phyloP scores from a whole-genome alignment of 352 stramenopile genomes.

The Globisporangium viniferum region DNA sequence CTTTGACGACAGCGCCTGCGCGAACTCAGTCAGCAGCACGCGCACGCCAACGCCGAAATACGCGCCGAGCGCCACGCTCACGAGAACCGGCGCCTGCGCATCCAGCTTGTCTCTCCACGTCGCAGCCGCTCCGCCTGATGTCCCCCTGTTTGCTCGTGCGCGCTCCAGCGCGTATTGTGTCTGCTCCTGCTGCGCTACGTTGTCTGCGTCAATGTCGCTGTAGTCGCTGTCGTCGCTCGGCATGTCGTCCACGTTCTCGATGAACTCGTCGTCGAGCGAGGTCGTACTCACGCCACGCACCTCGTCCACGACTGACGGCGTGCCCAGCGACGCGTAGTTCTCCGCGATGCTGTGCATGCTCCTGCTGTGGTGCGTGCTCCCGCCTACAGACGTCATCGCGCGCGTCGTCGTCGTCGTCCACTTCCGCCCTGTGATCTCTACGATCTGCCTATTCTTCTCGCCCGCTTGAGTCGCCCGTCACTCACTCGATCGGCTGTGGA shows the following conservation, averaged over 20 bases:
- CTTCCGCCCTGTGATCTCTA: background rate
- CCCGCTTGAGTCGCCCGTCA: background rate
- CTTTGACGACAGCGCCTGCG: conserved; percentile 26
- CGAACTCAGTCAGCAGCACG: conserved; percentile 50
- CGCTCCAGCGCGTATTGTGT: conserved; percentile 2
- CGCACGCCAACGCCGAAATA: conserved; percentile 49
- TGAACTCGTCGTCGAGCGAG: conserved; percentile 25
- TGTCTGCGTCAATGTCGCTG: conserved; percentile 13
- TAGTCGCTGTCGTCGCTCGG: conserved; percentile 16
- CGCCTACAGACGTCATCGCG: background rate
- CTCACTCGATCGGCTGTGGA: background rate
- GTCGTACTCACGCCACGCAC: conserved; percentile 26
- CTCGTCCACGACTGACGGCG: conserved; percentile 19
- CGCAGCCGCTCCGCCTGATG: background rate
- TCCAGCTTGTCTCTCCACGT: conserved; percentile 19
- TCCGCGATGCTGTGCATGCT: conserved; percentile 49
- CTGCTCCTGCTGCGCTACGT: background rate
- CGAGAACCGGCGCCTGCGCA: conserved; percentile 29
- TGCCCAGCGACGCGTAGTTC: conserved; percentile 31
- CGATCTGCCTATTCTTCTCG: background rate
- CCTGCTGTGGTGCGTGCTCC: conserved; percentile 13
- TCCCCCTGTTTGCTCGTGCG: background rate
- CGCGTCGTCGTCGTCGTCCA: background rate
- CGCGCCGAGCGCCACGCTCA: conserved; percentile 40
- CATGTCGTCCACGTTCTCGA: conserved; percentile 23